Conservation (phyloP, 2,329 filamentous ascomycete species). For the Scedosporium apiospermum region DNA sequence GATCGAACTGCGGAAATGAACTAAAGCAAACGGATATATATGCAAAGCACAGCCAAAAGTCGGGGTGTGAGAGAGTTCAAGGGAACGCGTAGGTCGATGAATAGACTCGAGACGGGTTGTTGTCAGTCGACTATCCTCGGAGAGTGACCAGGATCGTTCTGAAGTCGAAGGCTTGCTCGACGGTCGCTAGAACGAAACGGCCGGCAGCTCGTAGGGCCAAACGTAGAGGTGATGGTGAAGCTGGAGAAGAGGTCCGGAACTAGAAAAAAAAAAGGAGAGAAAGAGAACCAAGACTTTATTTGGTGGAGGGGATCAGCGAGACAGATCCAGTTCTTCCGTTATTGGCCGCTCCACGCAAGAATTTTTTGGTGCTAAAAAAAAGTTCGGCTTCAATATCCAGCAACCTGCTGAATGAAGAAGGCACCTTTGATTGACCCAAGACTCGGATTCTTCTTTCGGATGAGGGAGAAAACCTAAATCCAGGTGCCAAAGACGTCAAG, state of each 20-base stretch:
- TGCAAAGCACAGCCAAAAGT: background rate
- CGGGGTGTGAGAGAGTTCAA: background rate
- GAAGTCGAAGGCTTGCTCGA: background rate
- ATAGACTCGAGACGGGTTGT: no score
- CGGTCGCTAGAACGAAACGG: background rate
- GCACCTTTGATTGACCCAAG: background rate
- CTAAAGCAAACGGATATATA: background rate
- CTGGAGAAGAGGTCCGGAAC: background rate
- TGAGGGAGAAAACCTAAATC: conserved; percentile 6
- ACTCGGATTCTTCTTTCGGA: background rate
- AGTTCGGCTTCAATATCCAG: background rate
- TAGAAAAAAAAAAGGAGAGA: background rate
- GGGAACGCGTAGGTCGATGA: background rate
- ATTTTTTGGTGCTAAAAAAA: background rate
- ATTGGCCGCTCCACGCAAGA: background rate
- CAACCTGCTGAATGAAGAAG: background rate
- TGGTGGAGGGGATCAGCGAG: background rate
- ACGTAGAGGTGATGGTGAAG: background rate
- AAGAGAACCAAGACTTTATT: background rate
- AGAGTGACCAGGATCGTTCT: background rate
- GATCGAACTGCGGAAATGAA: background rate
- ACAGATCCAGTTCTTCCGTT: background rate
- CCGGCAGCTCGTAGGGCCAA: background rate
- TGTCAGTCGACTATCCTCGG: no score
- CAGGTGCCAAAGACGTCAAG: conserved; percentile 6